A percentile compares a stretch with the other conserved stretches of the same genome.
Evolutionary conservation across 78 protist genomes (phyloP).

Genomic region (Diacronema lutheri): DNA sequence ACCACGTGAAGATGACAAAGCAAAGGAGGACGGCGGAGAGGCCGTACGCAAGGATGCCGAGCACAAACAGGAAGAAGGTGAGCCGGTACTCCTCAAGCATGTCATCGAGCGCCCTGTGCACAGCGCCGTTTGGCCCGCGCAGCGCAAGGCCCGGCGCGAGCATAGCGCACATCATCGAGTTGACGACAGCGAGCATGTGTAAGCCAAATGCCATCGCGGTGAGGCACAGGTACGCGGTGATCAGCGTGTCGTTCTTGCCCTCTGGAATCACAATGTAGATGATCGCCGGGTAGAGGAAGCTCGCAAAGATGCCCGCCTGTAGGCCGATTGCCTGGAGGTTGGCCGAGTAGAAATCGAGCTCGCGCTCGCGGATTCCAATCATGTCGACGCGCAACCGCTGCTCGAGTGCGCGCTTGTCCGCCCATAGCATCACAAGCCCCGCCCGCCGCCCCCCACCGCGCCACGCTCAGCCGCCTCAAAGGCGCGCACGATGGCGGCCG

Average conservation of each 20-base stretch:
- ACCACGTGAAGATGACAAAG: background rate
- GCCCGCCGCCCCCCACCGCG: no score
- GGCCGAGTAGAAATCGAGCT: conserved; percentile 3
- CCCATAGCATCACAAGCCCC: conserved; percentile 12
- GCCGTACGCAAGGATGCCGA: background rate
- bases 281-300: background rate
- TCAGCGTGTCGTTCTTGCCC: background rate
- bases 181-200: background rate
- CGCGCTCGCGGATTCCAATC: conserved; percentile 12
- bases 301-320: background rate
- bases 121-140: conserved; percentile 5
- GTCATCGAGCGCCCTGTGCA: background rate
- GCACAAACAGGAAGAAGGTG: background rate
- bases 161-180: background rate
- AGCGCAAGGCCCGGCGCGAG: conserved; percentile 19
- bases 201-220: background rate
- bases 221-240: background rate
- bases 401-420: conserved; percentile 26
- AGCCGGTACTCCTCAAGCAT: background rate
- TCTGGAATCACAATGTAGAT: background rate
- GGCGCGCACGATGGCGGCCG: no score
- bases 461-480: no score
- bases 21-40: background rate
- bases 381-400: background rate
- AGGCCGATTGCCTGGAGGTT: background rate